Conservation (phyloP, 208 protist species). For the Wallacemonas rigidus region DNA sequence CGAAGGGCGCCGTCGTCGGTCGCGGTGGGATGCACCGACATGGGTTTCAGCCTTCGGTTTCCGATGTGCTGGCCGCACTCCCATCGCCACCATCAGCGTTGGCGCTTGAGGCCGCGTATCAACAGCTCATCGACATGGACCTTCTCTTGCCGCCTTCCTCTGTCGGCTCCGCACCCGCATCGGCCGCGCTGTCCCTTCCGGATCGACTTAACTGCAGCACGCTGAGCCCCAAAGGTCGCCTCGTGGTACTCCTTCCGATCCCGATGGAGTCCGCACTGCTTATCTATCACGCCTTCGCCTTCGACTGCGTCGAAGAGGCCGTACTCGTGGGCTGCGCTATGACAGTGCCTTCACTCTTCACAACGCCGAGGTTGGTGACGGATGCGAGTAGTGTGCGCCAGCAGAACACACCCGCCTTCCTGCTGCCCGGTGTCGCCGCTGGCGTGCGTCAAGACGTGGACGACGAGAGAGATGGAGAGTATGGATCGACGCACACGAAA, state of each 20-base stretch:
- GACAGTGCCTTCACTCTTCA: conserved; percentile 62
- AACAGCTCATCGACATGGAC: conserved; percentile 55
- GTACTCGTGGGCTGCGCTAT: conserved; percentile 75
- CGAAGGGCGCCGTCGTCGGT: background rate
- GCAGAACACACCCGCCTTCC: background rate
- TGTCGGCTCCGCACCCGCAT: background rate
- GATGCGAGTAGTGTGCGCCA: background rate
- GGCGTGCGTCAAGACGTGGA: background rate
- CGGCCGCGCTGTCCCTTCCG: background rate
- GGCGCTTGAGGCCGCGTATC: conserved; percentile 34
- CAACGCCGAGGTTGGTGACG: conserved; percentile 30
- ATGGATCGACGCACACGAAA: background rate
- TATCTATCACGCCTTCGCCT: conserved; percentile 65
- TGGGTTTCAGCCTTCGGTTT: background rate
- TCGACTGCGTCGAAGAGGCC: conserved; percentile 75
- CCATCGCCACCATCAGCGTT: conserved; percentile 34
- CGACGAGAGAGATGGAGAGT: background rate
- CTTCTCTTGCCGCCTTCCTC: conserved; percentile 29
- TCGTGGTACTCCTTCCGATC: conserved; percentile 65
- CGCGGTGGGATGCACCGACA: background rate
- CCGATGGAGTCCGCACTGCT: conserved; percentile 58
- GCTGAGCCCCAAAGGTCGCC: conserved; percentile 52
- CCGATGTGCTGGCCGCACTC: conserved; percentile 35
- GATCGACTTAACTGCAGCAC: conserved; percentile 24
- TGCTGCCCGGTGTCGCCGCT: background rate